phyloP scores from a whole-genome alignment of 352 stramenopile genomes.

The Phytophthora sp. region DNA sequence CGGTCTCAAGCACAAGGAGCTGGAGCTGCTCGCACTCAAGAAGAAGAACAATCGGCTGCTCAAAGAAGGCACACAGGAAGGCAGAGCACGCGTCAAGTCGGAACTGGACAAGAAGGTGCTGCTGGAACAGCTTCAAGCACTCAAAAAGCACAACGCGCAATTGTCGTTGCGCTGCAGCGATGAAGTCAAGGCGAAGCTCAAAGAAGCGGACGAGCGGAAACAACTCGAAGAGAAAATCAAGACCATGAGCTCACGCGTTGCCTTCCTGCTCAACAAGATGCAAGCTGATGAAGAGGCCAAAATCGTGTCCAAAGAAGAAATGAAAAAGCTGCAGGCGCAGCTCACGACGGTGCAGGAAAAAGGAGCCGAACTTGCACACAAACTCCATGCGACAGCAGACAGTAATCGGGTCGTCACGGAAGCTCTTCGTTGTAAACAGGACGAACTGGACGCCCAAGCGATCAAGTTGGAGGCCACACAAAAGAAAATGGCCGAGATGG shows the following conservation, averaged over 20 bases:
- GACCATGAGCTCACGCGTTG: slow-evolving; percentile 92
- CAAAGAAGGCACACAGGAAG: slow-evolving; percentile 94
- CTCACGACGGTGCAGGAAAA: slow-evolving; percentile 90
- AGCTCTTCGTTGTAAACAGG: slow-evolving; percentile 87
- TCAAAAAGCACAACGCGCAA: slow-evolving; percentile 96
- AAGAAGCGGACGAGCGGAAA: slow-evolving; percentile 91
- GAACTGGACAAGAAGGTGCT: slow-evolving; percentile 95
- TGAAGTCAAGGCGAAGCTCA: slow-evolving; percentile 93
- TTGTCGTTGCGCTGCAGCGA: slow-evolving; percentile 92
- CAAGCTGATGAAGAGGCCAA: slow-evolving; percentile 96
- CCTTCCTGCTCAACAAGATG: slow-evolving; percentile 97
- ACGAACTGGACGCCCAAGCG: slow-evolving; percentile 88
- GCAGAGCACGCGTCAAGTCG: slow-evolving; percentile 92
- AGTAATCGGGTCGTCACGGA: slow-evolving; percentile 94
- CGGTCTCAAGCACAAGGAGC: slow-evolving; percentile 93
- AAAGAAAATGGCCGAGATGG: slow-evolving; percentile 73
- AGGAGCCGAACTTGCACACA: slow-evolving; percentile 87
- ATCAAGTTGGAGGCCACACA: slow-evolving; percentile 84
- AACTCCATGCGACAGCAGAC: slow-evolving; percentile 91
- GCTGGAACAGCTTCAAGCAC: slow-evolving; percentile 92
- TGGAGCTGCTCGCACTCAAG: slow-evolving; percentile 94
- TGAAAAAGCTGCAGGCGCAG: slow-evolving; percentile 95
- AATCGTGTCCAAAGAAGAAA: slow-evolving; percentile 92
- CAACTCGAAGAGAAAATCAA: slow-evolving; percentile 94
- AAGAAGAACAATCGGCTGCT: slow-evolving; percentile 95